Percentiles rank a stretch among this genome's conserved stretches.
These are phyloP conservation scores for Geotrichum candidum DNA, from an alignment of 1,139 yeast species.

Conservation along the genomic window DNA sequence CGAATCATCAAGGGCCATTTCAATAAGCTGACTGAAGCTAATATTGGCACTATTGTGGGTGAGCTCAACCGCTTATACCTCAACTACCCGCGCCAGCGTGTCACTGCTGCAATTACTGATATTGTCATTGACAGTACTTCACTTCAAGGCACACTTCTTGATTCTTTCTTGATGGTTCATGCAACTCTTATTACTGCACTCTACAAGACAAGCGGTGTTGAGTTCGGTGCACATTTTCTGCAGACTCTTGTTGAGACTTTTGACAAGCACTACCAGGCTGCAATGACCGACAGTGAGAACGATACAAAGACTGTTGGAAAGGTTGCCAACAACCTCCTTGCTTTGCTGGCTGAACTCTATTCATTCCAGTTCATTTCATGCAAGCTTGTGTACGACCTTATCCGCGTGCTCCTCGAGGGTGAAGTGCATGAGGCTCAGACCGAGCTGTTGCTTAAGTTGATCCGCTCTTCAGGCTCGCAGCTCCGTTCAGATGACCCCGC, in stretches of 20 bases:
- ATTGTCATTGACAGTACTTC: constrained; percentile 62
- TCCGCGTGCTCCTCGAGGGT: constrained; percentile 46
- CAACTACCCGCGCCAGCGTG: constrained; percentile 67
- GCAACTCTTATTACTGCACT: constrained; percentile 73
- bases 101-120: constrained; percentile 60
- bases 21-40: constrained; percentile 83
- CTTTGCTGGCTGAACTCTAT: constrained; percentile 71
- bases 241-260: constrained; percentile 71
- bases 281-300: constrained; percentile 20
- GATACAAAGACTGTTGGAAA: constrained; percentile 37
- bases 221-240: constrained; percentile 81
- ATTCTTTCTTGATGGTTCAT: constrained; percentile 72
- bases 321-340: constrained; percentile 63
- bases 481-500: constrained; percentile 86
- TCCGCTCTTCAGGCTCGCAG: constrained; percentile 75
- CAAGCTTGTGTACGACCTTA: constrained; percentile 68
- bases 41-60: constrained; percentile 60
- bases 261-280: constrained; percentile 33
- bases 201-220: constrained; percentile 72
- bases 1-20: constrained; percentile 70
- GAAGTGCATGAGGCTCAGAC: constrained; percentile 67
- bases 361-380: constrained; percentile 72
- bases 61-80: constrained; percentile 60
- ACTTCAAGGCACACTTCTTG: constrained; percentile 60
- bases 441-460: constrained; percentile 65